Evolutionary conservation across 2,329 filamentous ascomycete species (phyloP), one percentile per base, ranked within the genome.

Genomic region (Mycogone perniciosa): DNA sequence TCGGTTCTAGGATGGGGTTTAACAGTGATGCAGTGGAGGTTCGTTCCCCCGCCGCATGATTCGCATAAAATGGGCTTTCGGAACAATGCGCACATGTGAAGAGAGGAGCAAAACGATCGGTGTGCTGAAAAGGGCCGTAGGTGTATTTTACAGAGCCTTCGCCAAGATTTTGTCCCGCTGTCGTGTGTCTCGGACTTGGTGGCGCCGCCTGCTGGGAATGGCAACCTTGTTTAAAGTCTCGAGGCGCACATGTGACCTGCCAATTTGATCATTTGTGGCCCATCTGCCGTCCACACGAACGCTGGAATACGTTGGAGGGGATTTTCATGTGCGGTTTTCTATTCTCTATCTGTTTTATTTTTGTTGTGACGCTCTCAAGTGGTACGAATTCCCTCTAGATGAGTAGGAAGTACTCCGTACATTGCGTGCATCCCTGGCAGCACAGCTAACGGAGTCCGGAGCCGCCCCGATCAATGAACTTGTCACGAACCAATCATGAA

Each of bases 11-110:
- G 66, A 69, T 80, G 76, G 53, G 37, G 48, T 62, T 60, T 57
- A 61, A 62, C 61, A 67, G 59, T 63, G 67, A 68, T 75, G 76
- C 76, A 73, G 76, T 74, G 76, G 79, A 80, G 77, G 67, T 60
- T 58, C 63, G 69, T 74, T 78, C 78, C 66, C 64, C 65, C 75
- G 72, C 80, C 72, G 76, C 80, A 83, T 82, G 62, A 66, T 74
- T 69, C 60, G 57, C 60, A 62, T 52, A 51, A 31, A 33, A 30
- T 26, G 13, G n/a, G 27, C 20, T 26, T 29, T 7, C 42, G 42
- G 42, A 27, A 34, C 31, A 33, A 44, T 31, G 30, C 26, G 40
- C 40, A 10, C 40, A 42, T 42, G 40, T 27, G 40, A 29, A 20
- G 31, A 39, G 7, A 11, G 31, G 46, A 43, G n/a, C 6, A 44